Evolutionary conservation across 2,329 filamentous ascomycete species (phyloP).

Genomic region (Neocatenulostroma microsporum): DNA sequence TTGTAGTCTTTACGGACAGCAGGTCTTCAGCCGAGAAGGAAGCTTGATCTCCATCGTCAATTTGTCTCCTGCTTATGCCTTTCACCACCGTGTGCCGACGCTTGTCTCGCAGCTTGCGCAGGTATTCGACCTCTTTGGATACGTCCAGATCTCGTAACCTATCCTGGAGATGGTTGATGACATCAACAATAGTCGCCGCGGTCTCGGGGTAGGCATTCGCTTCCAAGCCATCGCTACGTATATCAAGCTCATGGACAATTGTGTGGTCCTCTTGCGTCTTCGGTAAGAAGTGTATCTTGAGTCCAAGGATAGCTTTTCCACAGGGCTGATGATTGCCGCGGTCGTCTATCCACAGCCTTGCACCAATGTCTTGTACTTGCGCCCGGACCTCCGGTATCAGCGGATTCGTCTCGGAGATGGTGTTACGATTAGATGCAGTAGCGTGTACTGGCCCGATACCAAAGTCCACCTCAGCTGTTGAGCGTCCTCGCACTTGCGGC

Average conservation of each 20-base stretch:
- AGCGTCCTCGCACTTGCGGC: constrained; percentile 43
- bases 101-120: constrained; percentile 68
- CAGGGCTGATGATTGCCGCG: constrained; percentile 55
- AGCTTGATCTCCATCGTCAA: constrained; percentile 42
- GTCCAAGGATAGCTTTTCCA: constrained; percentile 66
- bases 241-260: constrained; percentile 63
- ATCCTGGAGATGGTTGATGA: constrained; percentile 81
- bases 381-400: constrained; percentile 68
- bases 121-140: constrained; percentile 75
- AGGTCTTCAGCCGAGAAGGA: constrained; percentile 54
- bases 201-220: constrained; percentile 83
- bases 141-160: constrained; percentile 88
- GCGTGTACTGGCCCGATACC: constrained; percentile 60
- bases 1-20: constrained; percentile 57
- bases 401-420: constrained; percentile 14
- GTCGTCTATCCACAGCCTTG: constrained; percentile 61
- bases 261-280: constrained; percentile 54
- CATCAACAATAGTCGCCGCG: constrained; percentile 77
- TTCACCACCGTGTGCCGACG: constrained; percentile 36
- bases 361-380: constrained; percentile 63
- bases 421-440: constrained; percentile 24
- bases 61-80: constrained; percentile 18
- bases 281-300: constrained; percentile 66
- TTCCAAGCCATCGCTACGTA: constrained; percentile 67
- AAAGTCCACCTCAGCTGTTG: constrained; percentile 63